phyloP scores from a whole-genome alignment of 2,329 filamentous ascomycete genomes.

The Cercospora sp. region DNA sequence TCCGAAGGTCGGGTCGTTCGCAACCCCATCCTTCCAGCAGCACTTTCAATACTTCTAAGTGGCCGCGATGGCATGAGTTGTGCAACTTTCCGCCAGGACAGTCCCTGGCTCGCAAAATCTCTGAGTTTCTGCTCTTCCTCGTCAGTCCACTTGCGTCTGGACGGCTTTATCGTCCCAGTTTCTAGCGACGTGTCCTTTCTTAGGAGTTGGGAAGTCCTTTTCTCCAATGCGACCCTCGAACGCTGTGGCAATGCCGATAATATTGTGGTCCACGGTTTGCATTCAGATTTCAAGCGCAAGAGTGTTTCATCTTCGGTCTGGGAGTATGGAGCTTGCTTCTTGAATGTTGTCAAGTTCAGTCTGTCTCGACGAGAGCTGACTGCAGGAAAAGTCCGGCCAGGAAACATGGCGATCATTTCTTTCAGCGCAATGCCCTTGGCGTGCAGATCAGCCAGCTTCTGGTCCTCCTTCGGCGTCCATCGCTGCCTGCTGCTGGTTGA shows the following conservation, averaged over 20 bases:
- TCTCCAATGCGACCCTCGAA: background rate
- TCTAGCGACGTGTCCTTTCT: background rate
- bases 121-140: background rate
- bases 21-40: background rate
- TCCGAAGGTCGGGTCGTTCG: background rate
- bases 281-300: background rate
- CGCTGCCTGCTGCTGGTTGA: background rate
- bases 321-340: background rate
- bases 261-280: background rate
- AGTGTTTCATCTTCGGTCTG: background rate
- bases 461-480: background rate
- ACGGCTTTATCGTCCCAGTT: background rate
- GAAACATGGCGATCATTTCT: background rate
- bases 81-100: background rate
- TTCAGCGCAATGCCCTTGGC: background rate
- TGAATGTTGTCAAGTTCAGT: background rate
- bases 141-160: background rate
- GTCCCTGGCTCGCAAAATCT: background rate
- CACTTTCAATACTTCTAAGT: background rate
- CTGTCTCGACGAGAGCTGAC: background rate
- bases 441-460: background rate
- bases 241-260: background rate
- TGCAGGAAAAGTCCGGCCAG: background rate
- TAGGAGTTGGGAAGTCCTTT: background rate
- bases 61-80: background rate